These are phyloP conservation scores for Nectriaceae sp. DNA, from an alignment of 2,329 filamentous ascomycete species.

Conservation along the genomic window DNA sequence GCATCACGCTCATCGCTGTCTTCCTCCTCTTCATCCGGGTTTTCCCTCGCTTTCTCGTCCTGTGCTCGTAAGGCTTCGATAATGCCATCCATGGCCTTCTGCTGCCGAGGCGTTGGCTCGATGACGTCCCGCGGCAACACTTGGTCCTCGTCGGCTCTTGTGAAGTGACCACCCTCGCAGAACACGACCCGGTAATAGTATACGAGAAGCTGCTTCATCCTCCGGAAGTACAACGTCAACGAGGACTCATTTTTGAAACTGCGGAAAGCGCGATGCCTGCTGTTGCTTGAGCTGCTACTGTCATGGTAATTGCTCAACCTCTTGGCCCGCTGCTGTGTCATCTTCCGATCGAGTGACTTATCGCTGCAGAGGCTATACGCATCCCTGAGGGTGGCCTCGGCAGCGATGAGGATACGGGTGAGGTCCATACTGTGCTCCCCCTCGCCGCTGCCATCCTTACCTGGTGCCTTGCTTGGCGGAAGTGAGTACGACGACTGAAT, in stretches of 20 bases:
- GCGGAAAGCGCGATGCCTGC: conserved; percentile 1
- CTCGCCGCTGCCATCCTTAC: neutral
- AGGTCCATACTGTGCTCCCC: neutral
- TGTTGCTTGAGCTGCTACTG: neutral
- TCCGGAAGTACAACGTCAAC: conserved; percentile 6
- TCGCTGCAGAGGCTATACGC: conserved; percentile 2
- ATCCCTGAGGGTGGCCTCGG: too few species aligned
- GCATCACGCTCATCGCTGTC: neutral
- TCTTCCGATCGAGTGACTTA: conserved; percentile 5
- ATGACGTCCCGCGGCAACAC: conserved; percentile 9
- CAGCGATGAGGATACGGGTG: neutral
- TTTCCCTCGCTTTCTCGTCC: neutral
- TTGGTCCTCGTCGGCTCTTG: conserved; percentile 1
- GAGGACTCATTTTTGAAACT: conserved; percentile 8
- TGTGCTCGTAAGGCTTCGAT: conserved; percentile 1
- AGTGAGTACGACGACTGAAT: neutral
- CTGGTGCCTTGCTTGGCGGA: neutral
- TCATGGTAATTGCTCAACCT: conserved; percentile 4
- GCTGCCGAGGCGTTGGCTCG: conserved; percentile 5
- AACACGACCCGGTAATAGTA: conserved; percentile 10
- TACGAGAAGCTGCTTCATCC: conserved; percentile 8
- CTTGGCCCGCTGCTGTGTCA: conserved; percentile 6
- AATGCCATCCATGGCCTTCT: conserved; percentile 8
- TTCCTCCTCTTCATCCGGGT: neutral
- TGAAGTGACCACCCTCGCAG: conserved; percentile 9